phyloP scores from a whole-genome alignment of 2,329 filamentous ascomycete species.

The Claviceps pazoutovae region DNA sequence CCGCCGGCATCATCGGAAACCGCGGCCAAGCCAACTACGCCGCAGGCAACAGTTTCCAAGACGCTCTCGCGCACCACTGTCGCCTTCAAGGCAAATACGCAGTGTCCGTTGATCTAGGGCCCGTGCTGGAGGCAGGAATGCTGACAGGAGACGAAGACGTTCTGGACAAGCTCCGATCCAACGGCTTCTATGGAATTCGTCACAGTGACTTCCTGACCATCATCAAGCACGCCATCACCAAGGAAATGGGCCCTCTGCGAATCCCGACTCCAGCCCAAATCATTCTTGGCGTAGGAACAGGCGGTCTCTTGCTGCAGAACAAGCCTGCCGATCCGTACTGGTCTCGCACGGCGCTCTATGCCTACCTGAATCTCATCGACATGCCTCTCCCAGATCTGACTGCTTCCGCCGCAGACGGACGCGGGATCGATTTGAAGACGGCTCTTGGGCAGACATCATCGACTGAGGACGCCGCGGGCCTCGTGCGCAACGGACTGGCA shows the following conservation, averaged over 20 bases:
- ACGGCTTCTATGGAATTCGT: constrained; percentile 40
- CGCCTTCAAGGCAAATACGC: constrained; percentile 20
- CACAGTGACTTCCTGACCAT: constrained; percentile 35
- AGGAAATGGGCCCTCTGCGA: constrained; percentile 13
- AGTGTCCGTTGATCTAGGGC: constrained; percentile 36
- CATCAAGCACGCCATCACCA: constrained; percentile 31
- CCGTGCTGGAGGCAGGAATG: constrained; percentile 40
- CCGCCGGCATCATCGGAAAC: constrained; percentile 41
- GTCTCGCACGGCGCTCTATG: constrained; percentile 34
- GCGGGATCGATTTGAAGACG: constrained; percentile 16
- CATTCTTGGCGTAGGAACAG: constrained; percentile 39
- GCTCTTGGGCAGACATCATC: constrained; percentile 18
- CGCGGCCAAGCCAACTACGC: constrained; percentile 45
- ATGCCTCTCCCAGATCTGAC: constrained; percentile 20
- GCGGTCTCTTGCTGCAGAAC: constrained; percentile 38
- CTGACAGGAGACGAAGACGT: constrained; percentile 33
- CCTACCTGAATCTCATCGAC: constrained; percentile 34
- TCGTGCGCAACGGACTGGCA: constrained; percentile 24
- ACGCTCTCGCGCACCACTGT: constrained; percentile 28
- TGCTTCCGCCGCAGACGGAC: constrained; percentile 5
- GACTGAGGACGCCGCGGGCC: constrained; percentile 15
- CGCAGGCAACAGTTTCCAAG: constrained; percentile 37
- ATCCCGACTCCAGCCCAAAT: constrained; percentile 30
- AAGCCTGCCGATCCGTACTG: constrained; percentile 39
- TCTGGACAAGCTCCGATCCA: constrained; percentile 33